phyloP scores from a whole-genome alignment of 768 basidiomycete species.

The Tulasnella sp. region DNA sequence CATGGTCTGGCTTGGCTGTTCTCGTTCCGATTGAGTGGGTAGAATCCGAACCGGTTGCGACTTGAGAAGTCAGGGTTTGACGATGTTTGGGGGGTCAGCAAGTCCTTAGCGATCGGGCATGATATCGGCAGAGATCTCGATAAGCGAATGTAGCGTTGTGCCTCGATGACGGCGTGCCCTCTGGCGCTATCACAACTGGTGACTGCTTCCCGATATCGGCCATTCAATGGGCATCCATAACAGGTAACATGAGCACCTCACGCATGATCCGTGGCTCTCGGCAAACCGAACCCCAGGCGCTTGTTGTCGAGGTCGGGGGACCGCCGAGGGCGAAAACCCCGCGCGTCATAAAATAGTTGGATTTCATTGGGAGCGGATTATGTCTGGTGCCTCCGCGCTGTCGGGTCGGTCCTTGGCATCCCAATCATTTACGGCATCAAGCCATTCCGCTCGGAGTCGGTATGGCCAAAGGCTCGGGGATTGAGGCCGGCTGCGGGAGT shows the following conservation, averaged over 20 bases:
- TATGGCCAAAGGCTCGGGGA: not conserved
- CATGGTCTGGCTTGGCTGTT: not conserved
- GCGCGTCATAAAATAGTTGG: not conserved
- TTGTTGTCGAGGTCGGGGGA: not conserved
- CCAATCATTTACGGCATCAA: not conserved
- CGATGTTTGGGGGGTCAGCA: not conserved
- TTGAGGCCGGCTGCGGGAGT: not conserved
- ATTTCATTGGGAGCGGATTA: not conserved
- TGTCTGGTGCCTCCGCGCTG: not conserved
- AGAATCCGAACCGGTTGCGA: not conserved
- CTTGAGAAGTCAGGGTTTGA: not conserved
- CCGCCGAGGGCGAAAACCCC: not conserved
- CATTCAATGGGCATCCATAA: not conserved
- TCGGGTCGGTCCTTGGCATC: not conserved
- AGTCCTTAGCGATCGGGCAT: constrained; percentile 16
- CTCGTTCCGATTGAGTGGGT: not conserved
- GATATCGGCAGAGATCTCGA: constrained; percentile 7
- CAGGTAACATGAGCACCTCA: not conserved
- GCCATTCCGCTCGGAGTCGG: not conserved
- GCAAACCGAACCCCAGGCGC: not conserved
- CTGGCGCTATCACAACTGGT: not conserved
- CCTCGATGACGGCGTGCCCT: not conserved
- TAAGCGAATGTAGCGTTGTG: not conserved
- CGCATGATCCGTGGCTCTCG: not conserved
- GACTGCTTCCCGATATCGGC: constrained; percentile 4